Evolutionary conservation across 306 rosid genomes (phyloP).

Genomic region (Lathyrus sativus): DNA sequence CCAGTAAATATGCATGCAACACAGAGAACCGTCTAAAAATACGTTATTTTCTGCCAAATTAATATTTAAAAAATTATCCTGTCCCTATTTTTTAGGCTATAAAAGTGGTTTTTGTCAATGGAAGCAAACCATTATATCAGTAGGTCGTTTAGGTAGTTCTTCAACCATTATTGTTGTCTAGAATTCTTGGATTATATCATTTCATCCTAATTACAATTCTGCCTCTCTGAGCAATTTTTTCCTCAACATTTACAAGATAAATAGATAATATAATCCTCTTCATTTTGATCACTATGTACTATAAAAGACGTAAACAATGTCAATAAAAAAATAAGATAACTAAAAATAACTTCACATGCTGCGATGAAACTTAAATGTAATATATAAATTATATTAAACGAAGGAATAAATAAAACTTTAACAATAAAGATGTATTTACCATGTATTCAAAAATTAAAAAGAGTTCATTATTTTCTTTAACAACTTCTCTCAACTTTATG

Average conservation of each 20-base stretch:
- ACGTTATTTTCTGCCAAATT: slow-evolving; percentile 14
- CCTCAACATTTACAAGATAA: slow-evolving; percentile 16
- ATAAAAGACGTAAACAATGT: slow-evolving; percentile 9
- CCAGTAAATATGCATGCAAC: slow-evolving; percentile 13
- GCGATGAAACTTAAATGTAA: slow-evolving; percentile 9
- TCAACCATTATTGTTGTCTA: slow-evolving; percentile 15
- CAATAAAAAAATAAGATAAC: background rate
- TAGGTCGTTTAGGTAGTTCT: slow-evolving; percentile 14
- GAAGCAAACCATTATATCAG: slow-evolving; percentile 6
- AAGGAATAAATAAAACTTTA: slow-evolving; percentile 11
- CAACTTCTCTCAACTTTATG: slow-evolving; percentile 79
- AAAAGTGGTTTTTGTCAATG: background rate
- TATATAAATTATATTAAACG: slow-evolving; percentile 6
- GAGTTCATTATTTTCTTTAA: slow-evolving; percentile 72
- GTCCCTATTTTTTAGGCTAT: slow-evolving; percentile 17
- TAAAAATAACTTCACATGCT: slow-evolving; percentile 6
- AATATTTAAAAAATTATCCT: background rate
- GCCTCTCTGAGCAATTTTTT: slow-evolving; percentile 17
- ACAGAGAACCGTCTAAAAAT: background rate
- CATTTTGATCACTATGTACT: background rate
- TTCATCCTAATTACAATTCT: slow-evolving; percentile 21
- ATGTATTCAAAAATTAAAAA: slow-evolving; percentile 83
- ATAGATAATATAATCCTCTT: slow-evolving; percentile 23
- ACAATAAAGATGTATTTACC: slow-evolving; percentile 49
- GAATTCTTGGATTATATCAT: slow-evolving; percentile 8